Evolutionary conservation across 2,329 filamentous ascomycete species (phyloP).

Genomic region (Phialemonium atrogriseum): DNA sequence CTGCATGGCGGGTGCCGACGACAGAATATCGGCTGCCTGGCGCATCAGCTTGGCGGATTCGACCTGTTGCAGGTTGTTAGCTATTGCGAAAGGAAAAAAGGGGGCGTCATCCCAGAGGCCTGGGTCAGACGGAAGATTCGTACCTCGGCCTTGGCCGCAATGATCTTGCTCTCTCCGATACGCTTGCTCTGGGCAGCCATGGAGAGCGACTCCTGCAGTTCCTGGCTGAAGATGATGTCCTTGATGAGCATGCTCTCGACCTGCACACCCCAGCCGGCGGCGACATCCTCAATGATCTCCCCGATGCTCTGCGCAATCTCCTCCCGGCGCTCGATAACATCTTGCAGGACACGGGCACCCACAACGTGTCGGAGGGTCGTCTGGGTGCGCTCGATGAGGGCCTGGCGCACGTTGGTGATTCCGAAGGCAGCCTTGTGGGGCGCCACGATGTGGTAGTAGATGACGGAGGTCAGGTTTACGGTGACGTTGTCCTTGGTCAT

Average conservation of each 20-base stretch:
- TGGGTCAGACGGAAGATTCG: too few species aligned
- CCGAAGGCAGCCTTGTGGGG: conserved; percentile 97
- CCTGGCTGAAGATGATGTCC: conserved; percentile 94
- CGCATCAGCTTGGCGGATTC: conserved; percentile 91
- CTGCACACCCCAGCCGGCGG: conserved; percentile 85
- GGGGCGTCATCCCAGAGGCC: too few species aligned
- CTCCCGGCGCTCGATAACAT: conserved; percentile 96
- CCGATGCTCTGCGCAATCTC: conserved; percentile 92
- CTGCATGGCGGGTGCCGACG: conserved; percentile 91
- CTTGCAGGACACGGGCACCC: conserved; percentile 88
- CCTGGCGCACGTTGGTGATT: conserved; percentile 88
- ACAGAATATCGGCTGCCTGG: conserved; percentile 88
- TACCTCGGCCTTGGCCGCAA: conserved; percentile 84
- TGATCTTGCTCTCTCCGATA: conserved; percentile 97
- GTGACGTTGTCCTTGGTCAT: conserved; percentile 99
- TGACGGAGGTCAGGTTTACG: conserved; percentile 86
- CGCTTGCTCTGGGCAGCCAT: conserved; percentile 99
- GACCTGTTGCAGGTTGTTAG: conserved; percentile 39
- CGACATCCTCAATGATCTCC: conserved; percentile 96
- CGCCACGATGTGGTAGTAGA: conserved; percentile 96
- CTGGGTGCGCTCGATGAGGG: conserved; percentile 95
- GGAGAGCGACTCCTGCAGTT: conserved; percentile 89
- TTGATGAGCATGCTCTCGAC: conserved; percentile 99
- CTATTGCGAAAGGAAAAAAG: neutral
- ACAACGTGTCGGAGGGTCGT: conserved; percentile 96